phyloP scores from a whole-genome alignment of 306 rosid genomes.

The Corylus heterophylla region DNA sequence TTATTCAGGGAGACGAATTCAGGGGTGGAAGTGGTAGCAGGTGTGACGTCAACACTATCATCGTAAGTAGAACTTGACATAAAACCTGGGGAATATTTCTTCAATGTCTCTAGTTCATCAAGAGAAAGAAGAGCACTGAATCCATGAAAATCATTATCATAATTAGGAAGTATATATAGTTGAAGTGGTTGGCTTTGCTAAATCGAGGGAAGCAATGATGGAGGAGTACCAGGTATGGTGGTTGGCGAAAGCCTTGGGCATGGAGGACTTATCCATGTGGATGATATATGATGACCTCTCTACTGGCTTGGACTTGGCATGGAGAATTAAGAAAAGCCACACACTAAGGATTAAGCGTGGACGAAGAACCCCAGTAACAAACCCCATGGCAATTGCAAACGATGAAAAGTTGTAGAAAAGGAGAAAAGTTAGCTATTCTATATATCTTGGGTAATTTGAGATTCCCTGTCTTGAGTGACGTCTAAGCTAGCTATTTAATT shows the following conservation, averaged over 20 bases:
- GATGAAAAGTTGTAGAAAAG: too few species aligned
- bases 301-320: too few species aligned
- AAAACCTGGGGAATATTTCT: background rate
- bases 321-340: too few species aligned
- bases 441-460: too few species aligned
- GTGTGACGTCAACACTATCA: background rate
- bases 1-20: conserved; percentile 21
- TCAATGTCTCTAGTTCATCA: background rate
- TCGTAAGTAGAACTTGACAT: background rate
- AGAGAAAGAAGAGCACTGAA: background rate
- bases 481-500: too few species aligned
- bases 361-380: too few species aligned
- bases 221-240: conserved; percentile 17
- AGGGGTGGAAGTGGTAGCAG: conserved; percentile 4
- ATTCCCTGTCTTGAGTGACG: too few species aligned
- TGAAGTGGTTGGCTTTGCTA: background rate
- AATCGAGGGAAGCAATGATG: background rate
- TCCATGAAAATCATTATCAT: background rate
- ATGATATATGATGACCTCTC: conserved; percentile 4
- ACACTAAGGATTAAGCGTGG: too few species aligned
- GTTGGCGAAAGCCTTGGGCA: conserved; percentile 3
- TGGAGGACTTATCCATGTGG: conserved; percentile 21
- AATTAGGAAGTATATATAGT: background rate
- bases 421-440: too few species aligned
- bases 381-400: too few species aligned